Evolutionary conservation across 208 protist species (phyloP).

Genomic region (Trypanosoma congolense): DNA sequence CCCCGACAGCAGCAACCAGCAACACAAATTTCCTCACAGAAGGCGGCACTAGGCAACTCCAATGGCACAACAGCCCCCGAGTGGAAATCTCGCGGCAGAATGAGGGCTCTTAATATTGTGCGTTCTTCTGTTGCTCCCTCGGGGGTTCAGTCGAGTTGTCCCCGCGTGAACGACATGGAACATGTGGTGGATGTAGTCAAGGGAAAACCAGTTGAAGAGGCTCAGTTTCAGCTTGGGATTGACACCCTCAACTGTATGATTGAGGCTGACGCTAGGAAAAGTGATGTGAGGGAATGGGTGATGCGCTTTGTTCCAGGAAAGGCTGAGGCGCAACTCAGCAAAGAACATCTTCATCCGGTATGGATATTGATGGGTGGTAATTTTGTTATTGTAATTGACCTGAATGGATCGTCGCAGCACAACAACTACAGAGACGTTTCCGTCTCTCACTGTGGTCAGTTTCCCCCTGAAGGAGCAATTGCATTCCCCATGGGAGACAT

Average conservation of each 20-base stretch:
- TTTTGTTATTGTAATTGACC: constrained; percentile 19
- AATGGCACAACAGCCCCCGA: too few relatives aligned
- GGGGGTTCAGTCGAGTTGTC: background rate
- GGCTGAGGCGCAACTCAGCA: constrained; percentile 6
- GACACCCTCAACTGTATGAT: constrained; percentile 24
- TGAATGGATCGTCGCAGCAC: constrained; percentile 42
- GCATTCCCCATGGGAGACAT: constrained; percentile 11
- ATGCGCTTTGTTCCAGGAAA: constrained; percentile 12
- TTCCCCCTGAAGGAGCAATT: constrained; percentile 13
- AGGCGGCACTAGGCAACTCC: too few relatives aligned
- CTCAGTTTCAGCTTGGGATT: constrained; percentile 22
- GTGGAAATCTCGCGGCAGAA: background rate
- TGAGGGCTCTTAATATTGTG: background rate
- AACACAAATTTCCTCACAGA: too few relatives aligned
- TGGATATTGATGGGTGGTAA: constrained; percentile 22
- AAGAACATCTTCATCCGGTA: constrained; percentile 19
- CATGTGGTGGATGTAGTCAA: background rate
- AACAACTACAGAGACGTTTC: constrained; percentile 28
- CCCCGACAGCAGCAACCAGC: too few relatives aligned
- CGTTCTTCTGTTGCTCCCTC: background rate
- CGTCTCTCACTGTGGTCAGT: background rate
- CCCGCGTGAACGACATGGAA: background rate
- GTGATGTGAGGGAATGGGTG: constrained; percentile 13
- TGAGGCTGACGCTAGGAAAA: constrained; percentile 8
- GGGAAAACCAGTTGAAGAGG: background rate